phyloP scores from a whole-genome alignment of 495 filamentous ascomycete genomes.

The Trichoderma asperelloides region DNA sequence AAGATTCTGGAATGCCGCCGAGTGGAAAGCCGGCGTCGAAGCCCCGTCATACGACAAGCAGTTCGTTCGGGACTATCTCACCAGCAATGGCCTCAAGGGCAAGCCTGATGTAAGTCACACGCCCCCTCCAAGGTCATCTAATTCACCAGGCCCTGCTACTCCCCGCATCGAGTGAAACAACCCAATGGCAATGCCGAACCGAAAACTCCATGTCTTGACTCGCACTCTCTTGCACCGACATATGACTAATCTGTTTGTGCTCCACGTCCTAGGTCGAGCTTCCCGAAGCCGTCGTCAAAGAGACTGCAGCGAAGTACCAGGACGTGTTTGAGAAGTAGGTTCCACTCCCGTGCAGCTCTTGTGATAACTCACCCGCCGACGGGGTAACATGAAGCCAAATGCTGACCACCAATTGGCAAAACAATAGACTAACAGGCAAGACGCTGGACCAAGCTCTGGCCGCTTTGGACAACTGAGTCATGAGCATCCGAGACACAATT shows the following conservation, averaged over 20 bases:
- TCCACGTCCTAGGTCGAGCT: conserved; percentile 44
- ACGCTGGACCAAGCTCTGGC: conserved; percentile 32
- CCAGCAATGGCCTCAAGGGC: conserved; percentile 57
- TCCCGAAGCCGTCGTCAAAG: conserved; percentile 53
- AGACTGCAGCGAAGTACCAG: conserved; percentile 46
- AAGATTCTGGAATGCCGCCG: conserved; percentile 76
- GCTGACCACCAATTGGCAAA: not conserved
- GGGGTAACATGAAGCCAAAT: not conserved
- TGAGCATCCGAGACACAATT: not conserved
- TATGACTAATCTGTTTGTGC: not conserved
- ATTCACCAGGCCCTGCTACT: conserved; percentile 34
- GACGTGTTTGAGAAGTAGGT: conserved; percentile 29
- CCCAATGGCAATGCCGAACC: not conserved
- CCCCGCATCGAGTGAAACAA: not conserved
- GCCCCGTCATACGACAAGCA: conserved; percentile 91
- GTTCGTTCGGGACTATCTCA: conserved; percentile 80
- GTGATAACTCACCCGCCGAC: not conserved
- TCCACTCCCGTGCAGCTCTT: not conserved
- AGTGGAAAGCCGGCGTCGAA: conserved; percentile 61
- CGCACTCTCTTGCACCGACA: not conserved
- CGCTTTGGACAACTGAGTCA: conserved; percentile 11
- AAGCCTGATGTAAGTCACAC: conserved; percentile 54
- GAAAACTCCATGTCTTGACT: not conserved
- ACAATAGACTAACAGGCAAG: conserved; percentile 27
- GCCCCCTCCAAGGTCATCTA: conserved; percentile 60